Evolutionary conservation across 2,329 filamentous ascomycete genomes (phyloP).

Genomic region (Pestalotiopsis sp.): DNA sequence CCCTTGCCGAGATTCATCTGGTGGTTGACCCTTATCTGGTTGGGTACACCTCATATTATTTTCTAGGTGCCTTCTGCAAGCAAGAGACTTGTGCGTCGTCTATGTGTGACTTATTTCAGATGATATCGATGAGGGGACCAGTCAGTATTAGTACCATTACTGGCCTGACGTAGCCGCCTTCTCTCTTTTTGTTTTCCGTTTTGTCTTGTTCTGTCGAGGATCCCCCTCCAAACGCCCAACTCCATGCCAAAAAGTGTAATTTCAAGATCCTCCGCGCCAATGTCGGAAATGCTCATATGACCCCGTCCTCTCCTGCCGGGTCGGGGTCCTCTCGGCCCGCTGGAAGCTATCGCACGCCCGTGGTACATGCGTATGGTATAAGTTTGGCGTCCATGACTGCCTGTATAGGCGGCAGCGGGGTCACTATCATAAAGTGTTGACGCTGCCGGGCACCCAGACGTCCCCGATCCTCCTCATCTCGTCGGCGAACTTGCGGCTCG

Average conservation of each 20-base stretch:
- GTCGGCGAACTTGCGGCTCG: conserved; percentile 76
- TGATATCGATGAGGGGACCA: neutral
- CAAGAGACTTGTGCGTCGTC: too few species aligned
- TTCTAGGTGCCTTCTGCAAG: too few species aligned
- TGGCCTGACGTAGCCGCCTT: neutral
- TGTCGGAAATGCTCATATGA: neutral
- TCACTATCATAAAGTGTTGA: neutral
- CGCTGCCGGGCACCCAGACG: conserved; percentile 75
- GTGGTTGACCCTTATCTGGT: too few species aligned
- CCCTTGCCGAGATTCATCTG: too few species aligned
- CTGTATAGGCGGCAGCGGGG: neutral
- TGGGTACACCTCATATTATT: too few species aligned
- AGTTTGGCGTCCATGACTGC: neutral
- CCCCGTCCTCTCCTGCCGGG: neutral
- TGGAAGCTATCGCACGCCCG: neutral
- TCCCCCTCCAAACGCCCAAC: neutral
- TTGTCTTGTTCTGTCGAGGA: neutral
- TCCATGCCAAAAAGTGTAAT: neutral
- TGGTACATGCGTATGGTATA: neutral
- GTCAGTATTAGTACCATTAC: neutral
- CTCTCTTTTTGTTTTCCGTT: neutral
- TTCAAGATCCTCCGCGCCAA: neutral
- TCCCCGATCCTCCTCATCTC: conserved; percentile 89
- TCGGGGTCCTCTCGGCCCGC: neutral
- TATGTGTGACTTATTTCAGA: too few species aligned